Conservation (phyloP, 352 stramenopile species). For the Thalassiosira pacifica region DNA sequence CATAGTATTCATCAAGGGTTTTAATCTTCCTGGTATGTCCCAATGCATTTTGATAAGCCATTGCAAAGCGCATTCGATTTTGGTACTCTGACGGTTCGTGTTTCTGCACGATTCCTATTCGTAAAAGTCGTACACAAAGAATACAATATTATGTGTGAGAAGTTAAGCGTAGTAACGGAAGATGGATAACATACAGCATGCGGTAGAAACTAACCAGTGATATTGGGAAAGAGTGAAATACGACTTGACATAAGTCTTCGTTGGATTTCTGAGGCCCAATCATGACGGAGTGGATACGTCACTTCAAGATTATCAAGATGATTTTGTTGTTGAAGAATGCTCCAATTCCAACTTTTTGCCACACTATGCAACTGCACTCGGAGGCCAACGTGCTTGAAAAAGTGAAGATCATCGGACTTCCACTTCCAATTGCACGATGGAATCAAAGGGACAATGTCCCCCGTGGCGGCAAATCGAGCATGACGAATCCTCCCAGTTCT, state of each 20-base stretch:
- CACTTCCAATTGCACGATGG: conserved; percentile 37
- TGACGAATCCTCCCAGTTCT: conserved; percentile 17
- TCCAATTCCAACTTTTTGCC: conserved; percentile 31
- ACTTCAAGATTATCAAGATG: conserved; percentile 61
- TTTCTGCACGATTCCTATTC: not conserved
- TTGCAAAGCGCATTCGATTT: conserved; percentile 54
- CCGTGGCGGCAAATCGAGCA: conserved; percentile 25
- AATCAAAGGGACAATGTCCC: conserved; percentile 37
- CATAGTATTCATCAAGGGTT: conserved; percentile 58
- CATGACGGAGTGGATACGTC: conserved; percentile 41
- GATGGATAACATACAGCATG: too few species aligned
- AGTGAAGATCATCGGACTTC: conserved; percentile 29
- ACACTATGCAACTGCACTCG: conserved; percentile 12
- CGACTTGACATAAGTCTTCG: conserved; percentile 25
- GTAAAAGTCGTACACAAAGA: not conserved
- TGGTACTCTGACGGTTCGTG: conserved; percentile 38
- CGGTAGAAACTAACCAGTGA: conserved; percentile 21
- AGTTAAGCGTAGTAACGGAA: not conserved
- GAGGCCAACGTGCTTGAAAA: conserved; percentile 33
- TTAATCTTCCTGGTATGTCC: conserved; percentile 16
- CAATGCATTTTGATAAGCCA: conserved; percentile 42
- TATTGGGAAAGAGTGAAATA: conserved; percentile 25
- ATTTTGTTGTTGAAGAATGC: conserved; percentile 19
- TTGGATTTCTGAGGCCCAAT: conserved; percentile 37
- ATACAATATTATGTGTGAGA: not conserved